Conservation (phyloP, 805 yeast genomes). For the Sugiyamaella smithiae region DNA sequence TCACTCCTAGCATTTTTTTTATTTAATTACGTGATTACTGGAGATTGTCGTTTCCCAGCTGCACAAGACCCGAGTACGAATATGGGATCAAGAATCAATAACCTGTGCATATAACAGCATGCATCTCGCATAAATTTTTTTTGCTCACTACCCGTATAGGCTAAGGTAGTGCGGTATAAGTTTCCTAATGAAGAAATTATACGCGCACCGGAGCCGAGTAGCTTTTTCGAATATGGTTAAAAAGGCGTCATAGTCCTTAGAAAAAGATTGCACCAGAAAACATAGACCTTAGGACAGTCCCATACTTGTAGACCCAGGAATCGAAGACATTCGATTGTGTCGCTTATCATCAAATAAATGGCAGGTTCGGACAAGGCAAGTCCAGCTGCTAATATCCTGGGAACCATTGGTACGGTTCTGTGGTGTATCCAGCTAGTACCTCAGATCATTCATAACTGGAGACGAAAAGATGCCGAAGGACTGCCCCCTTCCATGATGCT, state of each 20-base stretch:
- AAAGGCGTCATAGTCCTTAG: no score
- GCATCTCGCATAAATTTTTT: neutral
- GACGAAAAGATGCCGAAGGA: slow-evolving; percentile 77
- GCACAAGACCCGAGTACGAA: no score
- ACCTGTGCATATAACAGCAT: neutral
- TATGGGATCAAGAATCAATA: no score
- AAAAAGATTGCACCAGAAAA: no score
- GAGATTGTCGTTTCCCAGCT: no score
- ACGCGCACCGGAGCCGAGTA: slow-evolving; percentile 1
- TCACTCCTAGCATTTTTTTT: no score
- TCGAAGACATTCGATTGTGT: no score
- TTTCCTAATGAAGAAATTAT: neutral
- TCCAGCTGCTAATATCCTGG: slow-evolving; percentile 68
- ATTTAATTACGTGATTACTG: no score
- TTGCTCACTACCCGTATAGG: neutral
- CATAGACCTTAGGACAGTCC: no score
- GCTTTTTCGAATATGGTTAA: no score
- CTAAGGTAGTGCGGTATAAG: neutral
- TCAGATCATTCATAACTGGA: slow-evolving; percentile 72
- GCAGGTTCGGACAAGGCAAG: slow-evolving; percentile 14
- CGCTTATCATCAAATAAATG: no score
- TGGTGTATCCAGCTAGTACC: slow-evolving; percentile 94
- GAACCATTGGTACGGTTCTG: slow-evolving; percentile 82
- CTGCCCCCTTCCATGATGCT: slow-evolving; percentile 86
- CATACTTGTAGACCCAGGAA: no score